These are phyloP conservation scores for Decorospora gaudefroyi DNA, from an alignment of 2,329 filamentous ascomycete species.

Conservation along the genomic window DNA sequence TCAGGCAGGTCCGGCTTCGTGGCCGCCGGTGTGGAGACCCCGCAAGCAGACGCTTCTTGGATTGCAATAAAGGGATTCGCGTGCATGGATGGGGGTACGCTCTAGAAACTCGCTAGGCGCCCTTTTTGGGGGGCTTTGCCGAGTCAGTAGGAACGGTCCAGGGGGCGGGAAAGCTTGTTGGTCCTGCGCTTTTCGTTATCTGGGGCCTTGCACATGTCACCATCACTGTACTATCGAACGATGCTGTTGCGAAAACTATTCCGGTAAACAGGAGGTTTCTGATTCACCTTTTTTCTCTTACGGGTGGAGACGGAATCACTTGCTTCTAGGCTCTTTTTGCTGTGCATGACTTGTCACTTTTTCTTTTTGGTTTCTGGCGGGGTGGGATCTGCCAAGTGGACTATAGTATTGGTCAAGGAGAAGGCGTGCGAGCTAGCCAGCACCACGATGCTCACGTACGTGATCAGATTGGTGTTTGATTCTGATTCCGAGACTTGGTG, in stretches of 20 bases:
- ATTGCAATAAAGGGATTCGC: slow-evolving; percentile 11
- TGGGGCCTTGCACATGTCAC: not conserved
- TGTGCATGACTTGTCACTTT: too few relatives aligned
- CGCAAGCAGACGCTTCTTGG: slow-evolving; percentile 11
- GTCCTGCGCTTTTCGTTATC: slow-evolving; percentile 4
- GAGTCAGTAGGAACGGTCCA: slow-evolving; percentile 27
- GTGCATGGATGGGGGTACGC: slow-evolving; percentile 12
- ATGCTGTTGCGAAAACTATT: too few relatives aligned
- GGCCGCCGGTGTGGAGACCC: slow-evolving; percentile 13
- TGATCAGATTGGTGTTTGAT: slow-evolving; percentile 24
- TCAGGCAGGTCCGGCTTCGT: slow-evolving; percentile 14
- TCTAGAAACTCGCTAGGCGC: slow-evolving; percentile 32
- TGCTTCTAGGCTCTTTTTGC: too few relatives aligned
- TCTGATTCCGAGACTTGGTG: not conserved
- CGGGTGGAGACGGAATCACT: too few relatives aligned
- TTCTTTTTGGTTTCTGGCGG: slow-evolving; percentile 24
- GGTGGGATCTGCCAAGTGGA: slow-evolving; percentile 13
- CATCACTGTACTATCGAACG: too few relatives aligned
- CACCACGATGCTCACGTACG: slow-evolving; percentile 20
- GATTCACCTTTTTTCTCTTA: too few relatives aligned
- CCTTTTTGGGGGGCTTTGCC: slow-evolving; percentile 20
- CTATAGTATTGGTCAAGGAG: slow-evolving; percentile 1
- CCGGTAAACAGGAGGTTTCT: too few relatives aligned
- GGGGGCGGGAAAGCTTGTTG: slow-evolving; percentile 19
- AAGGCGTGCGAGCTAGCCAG: slow-evolving; percentile 14